Evolutionary conservation across 108 stramenopile species (phyloP).

Genomic region (Epithemia pelagica): DNA sequence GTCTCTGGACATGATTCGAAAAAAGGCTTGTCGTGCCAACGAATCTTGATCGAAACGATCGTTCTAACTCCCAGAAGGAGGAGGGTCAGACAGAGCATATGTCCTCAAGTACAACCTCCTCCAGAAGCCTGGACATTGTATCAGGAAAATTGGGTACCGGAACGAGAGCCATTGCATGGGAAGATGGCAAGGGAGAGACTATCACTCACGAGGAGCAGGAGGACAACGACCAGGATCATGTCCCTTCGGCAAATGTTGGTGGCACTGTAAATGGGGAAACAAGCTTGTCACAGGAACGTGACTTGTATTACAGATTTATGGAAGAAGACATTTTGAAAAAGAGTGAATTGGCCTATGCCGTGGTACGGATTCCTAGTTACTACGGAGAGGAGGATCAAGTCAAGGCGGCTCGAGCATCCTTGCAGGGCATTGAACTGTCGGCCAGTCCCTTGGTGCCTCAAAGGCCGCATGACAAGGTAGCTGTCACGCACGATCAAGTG

Average conservation of each 20-base stretch:
- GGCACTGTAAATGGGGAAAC: no score
- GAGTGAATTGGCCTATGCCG: slow-evolving; percentile 62
- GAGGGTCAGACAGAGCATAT: not conserved
- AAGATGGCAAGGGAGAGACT: not conserved
- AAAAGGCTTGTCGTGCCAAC: no score
- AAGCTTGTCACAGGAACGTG: no score
- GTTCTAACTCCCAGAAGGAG: not conserved
- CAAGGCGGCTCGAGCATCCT: slow-evolving; percentile 43
- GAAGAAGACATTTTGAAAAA: slow-evolving; percentile 76
- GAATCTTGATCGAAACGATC: not conserved
- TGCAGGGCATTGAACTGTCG: slow-evolving; percentile 35
- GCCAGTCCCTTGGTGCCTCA: slow-evolving; percentile 8
- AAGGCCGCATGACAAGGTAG: slow-evolving; percentile 21
- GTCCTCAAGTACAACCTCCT: not conserved
- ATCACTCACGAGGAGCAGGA: not conserved
- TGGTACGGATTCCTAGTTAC: slow-evolving; percentile 59
- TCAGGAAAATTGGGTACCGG: not conserved
- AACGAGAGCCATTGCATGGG: not conserved
- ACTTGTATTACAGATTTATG: slow-evolving; percentile 77
- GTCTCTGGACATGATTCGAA: slow-evolving; percentile 54
- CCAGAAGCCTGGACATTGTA: no score
- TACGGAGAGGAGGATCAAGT: slow-evolving; percentile 57
- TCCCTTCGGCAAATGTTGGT: not conserved
- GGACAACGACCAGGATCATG: not conserved
- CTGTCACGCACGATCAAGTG: slow-evolving; percentile 73